Evolutionary conservation across 768 basidiomycete genomes (phyloP).

Genomic region (Russula sp.): DNA sequence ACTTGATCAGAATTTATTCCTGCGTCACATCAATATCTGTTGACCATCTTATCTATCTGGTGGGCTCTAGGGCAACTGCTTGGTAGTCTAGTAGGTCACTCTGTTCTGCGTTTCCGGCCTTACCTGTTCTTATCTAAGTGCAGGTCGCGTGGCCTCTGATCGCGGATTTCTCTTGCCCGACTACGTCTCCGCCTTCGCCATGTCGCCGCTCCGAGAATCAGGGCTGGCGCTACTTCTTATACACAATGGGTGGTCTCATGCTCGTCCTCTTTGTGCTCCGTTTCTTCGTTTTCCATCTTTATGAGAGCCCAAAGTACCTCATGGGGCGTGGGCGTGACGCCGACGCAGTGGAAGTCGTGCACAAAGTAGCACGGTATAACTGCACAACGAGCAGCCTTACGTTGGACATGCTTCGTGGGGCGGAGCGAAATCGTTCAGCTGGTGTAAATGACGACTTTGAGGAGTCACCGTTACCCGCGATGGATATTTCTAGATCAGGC

Average conservation of each 20-base stretch:
- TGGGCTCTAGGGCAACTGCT: slow-evolving; percentile 73
- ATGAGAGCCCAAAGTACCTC: slow-evolving; percentile 66
- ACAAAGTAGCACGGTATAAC: slow-evolving; percentile 55
- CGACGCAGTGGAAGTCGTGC: slow-evolving; percentile 54
- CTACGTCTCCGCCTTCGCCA: slow-evolving; percentile 25
- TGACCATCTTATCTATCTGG: slow-evolving; percentile 71
- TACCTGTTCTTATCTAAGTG: not conserved
- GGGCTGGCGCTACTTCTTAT: slow-evolving; percentile 77
- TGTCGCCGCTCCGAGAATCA: slow-evolving; percentile 48
- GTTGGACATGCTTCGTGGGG: slow-evolving; percentile 39
- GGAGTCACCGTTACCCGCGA: slow-evolving; percentile 13
- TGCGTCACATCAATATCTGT: slow-evolving; percentile 63
- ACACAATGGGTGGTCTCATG: slow-evolving; percentile 63
- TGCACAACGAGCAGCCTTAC: slow-evolving; percentile 42
- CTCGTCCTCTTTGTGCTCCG: slow-evolving; percentile 53
- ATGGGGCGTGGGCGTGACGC: slow-evolving; percentile 61
- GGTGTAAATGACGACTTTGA: slow-evolving; percentile 13
- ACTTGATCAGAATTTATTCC: slow-evolving; percentile 56
- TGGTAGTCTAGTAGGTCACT: slow-evolving; percentile 37
- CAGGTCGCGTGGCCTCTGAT: slow-evolving; percentile 70
- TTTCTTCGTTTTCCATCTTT: slow-evolving; percentile 58
- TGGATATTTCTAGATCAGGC: slow-evolving; percentile 32
- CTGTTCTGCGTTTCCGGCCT: not conserved
- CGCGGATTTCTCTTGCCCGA: slow-evolving; percentile 55
- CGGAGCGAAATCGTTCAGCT: slow-evolving; percentile 14